Evolutionary conservation across 1,284 basidiomycete species (phyloP), one percentile per base, ranked within the genome.

Genomic region (Tausonia pullulans): DNA sequence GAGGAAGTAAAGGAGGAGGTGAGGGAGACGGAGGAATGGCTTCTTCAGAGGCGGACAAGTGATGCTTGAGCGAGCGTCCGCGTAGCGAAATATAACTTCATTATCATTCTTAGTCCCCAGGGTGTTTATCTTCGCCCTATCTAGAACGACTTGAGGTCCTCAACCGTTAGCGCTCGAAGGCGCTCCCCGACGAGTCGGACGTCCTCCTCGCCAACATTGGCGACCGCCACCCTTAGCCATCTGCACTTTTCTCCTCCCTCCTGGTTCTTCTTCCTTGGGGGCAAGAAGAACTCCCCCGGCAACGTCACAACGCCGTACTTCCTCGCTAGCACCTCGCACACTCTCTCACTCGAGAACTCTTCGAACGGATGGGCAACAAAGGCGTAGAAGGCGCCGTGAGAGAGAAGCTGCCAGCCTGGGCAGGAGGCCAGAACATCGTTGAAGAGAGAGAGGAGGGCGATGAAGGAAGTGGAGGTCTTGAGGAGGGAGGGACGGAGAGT

Each of bases 201-300:
- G 68, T 81, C 80, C 50, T 82, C 82, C 62, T 87, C 84, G 51
- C 80, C 79, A 16, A 90, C 83, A 72, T 90, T 92, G n/a, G 88
- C 87, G 4, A 91, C 85, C 6, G 87, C 87, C 73, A 90, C 87
- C 68, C 88, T 78, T 13, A 90, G 77, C 84, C 85, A 90, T 59
- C 81, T 74, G 14, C 44, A 63, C 80, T 79, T 55, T 50, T 66
- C 50, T 73, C 74, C 3, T 69, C 71, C 56, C 73, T 66, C 60
- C 72, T 71, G 41, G 62, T 60, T 59, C 61, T 4, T 67, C 69
- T 71, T 72, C 73, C 6, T 68, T 0, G 57, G 46, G 48, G 76
- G 76, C 71, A 74, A 75, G 76, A 91, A 91, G 75, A 90, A 89
- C 0, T 78, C 78, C 0, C 82, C 84, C 2, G 88, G 88, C 4